Base-by-base conservation (phyloP, 208 protist genomes). In the Spongospora subterranea region DNA sequence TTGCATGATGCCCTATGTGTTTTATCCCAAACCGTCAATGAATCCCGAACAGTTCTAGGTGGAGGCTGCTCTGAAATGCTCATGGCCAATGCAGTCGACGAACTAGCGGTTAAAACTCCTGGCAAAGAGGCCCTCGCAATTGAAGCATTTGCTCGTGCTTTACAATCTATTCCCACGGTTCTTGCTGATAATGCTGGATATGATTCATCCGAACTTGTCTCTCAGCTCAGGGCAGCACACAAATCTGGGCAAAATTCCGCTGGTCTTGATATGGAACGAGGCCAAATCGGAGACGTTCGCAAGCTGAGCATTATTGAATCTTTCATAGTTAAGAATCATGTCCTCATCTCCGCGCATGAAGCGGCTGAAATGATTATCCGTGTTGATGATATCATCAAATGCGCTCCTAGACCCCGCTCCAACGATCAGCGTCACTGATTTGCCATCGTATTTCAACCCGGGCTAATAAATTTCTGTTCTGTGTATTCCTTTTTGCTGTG, bases 1-100 rank as follows among this genome's bases (percentile, higher is more conserved):
- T 95, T 99, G 24, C 98, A 99, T 95, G 99, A 99, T 94, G 99
- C 99, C 0, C 94, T 99, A 0, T 99, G 98, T 95, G 98, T 99
- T 17, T 97, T 99, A 41, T 97, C 97, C 17, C 96, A 98, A 93
- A 98, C 97, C 0, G 96, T 94, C 13, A 90, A 45, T 1, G 88
- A 99, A 91, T 97, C 97, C 0, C 93, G 96, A 46, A 97, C 97
- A 20, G 96, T 99, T 39, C 96, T 98, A 39, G 99, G 99, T 88
- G 99, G 97, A 45, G 98, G 98, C 35, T 98, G 96, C 93, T 96
- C 96, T 32, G 98, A 99, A 94, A 99, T 99, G 94, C 91, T 98
- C 11, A 99, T 99, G 98, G 96, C 98, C 17, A 93, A 97, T 50
- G 98, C 98, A n/a, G 97, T 99, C 45, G 97, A 98, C 66, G 96